Percentiles rank a stretch among this genome's conserved stretches.
These are phyloP conservation scores for Abelmoschus esculentus DNA, from an alignment of 345 rosid species.

Conservation along the genomic window DNA sequence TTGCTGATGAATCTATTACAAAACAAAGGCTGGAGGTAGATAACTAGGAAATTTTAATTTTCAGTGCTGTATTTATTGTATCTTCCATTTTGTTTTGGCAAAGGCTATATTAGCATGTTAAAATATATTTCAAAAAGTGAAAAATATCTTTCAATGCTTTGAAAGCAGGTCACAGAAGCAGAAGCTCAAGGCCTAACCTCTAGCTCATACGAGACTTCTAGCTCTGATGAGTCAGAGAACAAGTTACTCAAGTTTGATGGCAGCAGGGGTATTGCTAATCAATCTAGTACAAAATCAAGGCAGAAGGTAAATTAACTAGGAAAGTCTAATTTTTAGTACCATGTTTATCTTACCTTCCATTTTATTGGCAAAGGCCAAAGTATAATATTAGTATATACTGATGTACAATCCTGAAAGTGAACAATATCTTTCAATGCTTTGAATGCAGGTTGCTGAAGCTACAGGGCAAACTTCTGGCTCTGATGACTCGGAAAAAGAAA, in stretches of 20 bases:
- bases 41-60: not conserved
- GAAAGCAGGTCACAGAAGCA: conserved; percentile 26
- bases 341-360: not conserved
- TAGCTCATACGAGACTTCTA: not conserved
- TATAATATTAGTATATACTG: not conserved
- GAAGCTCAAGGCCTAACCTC: not conserved
- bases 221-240: not conserved
- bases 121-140: not conserved
- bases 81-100: not conserved
- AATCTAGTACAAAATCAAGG: not conserved
- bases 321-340: not conserved
- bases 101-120: not conserved
- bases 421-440: not conserved
- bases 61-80: not conserved
- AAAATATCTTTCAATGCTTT: not conserved
- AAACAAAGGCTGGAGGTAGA: not conserved
- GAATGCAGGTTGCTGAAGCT: conserved; percentile 27
- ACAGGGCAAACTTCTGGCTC: not conserved
- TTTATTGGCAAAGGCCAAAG: not conserved
- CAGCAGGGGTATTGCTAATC: not conserved
- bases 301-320: not conserved
- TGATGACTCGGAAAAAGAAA: conserved; percentile 1
- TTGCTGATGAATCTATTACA: too few species aligned
- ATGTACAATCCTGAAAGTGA: not conserved
- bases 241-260: not conserved